Evolutionary conservation across 257 asterid genomes (phyloP), one percentile per base, ranked within the genome.

Genomic region (Penstemon davidsonii): DNA sequence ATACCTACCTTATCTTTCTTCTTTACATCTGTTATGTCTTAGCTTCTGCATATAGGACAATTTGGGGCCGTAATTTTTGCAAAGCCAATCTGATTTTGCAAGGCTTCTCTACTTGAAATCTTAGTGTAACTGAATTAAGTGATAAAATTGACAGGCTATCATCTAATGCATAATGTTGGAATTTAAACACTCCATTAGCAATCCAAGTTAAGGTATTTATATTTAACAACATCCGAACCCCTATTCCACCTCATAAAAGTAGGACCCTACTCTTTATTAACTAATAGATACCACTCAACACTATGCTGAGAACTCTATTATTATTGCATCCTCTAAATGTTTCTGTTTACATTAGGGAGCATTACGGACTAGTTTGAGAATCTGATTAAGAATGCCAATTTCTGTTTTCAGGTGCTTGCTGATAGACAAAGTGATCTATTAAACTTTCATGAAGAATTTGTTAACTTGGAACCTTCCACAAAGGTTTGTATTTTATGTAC

Each of bases 391-490:
- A 33, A 5, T 7, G 13, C 25, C 39, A n/a, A 8, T 41, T 45
- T 57, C n/a, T 73, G 25, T 62, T 44, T 59, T 63, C 79, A 83
- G 88, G 85, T 79, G 60, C 80, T 83, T 69, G 83, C 80, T 37
- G 4, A 69, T 4, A 83, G 65, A 55, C 56, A 77, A 4, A 78
- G 85, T n/a, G 71, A 64, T 55, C 82, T 84, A 55, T 25, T 84
- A 52, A 82, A 84, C 76, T 84, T 84, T 43, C 78, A 77, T 69
- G 70, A 73, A 69, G 82, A 78, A 70, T 75, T 84, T 42, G 60
- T 58, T 42, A 78, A 62, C 74, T 67, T 84, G 85, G 89, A 84
- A 84, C 76, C 86, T 61, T 80, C 89, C 67, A 40, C 89, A 49
- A 84, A 82, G 89, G 89, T 84, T 71, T 56, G 50, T 62, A 73